These are phyloP conservation scores for Holtermanniella nyarrowii DNA, from an alignment of 768 basidiomycete species.

Conservation along the genomic window DNA sequence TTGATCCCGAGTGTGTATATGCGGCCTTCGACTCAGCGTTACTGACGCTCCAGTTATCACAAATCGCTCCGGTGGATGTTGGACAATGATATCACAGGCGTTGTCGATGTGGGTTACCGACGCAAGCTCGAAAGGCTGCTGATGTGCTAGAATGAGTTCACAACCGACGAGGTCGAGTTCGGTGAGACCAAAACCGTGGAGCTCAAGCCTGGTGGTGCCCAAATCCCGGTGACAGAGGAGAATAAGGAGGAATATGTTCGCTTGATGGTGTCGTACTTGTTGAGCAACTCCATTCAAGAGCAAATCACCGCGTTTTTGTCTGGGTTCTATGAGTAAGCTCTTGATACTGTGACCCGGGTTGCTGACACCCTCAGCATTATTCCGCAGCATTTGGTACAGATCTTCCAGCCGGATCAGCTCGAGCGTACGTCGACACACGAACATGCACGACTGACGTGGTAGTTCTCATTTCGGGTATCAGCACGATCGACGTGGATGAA, in stretches of 20 bases:
- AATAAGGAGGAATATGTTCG: constrained; percentile 96
- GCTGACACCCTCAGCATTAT: constrained; percentile 50
- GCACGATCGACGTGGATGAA: constrained; percentile 98
- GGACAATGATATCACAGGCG: constrained; percentile 63
- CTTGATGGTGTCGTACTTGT: constrained; percentile 82
- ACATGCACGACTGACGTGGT: neutral
- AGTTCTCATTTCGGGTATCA: constrained; percentile 58
- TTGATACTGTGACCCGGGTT: neutral
- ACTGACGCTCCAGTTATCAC: constrained; percentile 54
- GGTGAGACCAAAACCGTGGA: constrained; percentile 80
- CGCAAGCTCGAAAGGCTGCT: neutral
- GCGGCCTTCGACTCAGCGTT: neutral
- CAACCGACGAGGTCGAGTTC: constrained; percentile 95
- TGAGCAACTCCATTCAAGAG: constrained; percentile 87
- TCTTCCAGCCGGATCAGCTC: constrained; percentile 43
- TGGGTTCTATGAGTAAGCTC: constrained; percentile 74
- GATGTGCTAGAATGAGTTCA: constrained; percentile 65
- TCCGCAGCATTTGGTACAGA: constrained; percentile 86
- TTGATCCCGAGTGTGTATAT: constrained; percentile 62
- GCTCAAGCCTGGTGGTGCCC: constrained; percentile 74
- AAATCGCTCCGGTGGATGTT: constrained; percentile 96
- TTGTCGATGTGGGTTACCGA: constrained; percentile 27
- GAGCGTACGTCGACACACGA: constrained; percentile 22
- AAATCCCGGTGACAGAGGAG: constrained; percentile 82
- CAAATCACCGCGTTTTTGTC: constrained; percentile 81